Conservation (phyloP, 106 monocot genomes). For the Dendrobium nobile region DNA sequence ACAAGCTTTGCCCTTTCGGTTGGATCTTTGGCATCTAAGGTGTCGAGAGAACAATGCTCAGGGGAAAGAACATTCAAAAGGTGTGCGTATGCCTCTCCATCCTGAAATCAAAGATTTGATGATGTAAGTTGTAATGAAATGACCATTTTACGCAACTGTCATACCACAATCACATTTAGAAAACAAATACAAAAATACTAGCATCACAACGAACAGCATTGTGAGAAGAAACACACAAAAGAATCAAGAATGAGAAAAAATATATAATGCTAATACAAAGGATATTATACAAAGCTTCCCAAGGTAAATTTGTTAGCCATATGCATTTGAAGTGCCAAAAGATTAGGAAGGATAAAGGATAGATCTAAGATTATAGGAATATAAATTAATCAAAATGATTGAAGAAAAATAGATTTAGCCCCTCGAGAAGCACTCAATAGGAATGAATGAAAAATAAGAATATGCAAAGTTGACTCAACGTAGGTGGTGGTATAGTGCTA, state of each 20-base stretch:
- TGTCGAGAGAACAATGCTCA: slow-evolving; percentile 28
- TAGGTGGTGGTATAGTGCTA: neutral
- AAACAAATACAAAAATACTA: neutral
- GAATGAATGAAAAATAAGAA: neutral
- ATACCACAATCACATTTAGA: neutral
- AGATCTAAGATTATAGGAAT: neutral
- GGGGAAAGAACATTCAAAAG: slow-evolving; percentile 51
- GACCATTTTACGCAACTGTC: neutral
- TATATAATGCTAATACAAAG: neutral
- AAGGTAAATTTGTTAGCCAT: neutral
- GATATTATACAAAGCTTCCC: neutral
- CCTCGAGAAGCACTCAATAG: neutral
- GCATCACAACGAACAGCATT: neutral
- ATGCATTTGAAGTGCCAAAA: neutral
- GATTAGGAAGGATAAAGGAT: neutral
- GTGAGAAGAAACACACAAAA: neutral
- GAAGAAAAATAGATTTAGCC: neutral
- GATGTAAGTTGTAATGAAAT: neutral
- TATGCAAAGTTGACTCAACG: neutral
- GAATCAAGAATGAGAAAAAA: neutral
- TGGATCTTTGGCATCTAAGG: slow-evolving; percentile 38
- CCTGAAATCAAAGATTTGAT: slow-evolving; percentile 19
- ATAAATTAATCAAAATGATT: neutral
- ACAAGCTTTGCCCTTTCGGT: slow-evolving; percentile 36
- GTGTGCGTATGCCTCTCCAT: slow-evolving; percentile 48